Evolutionary conservation across 495 filamentous ascomycete species (phyloP).

Genomic region (Neurospora sp.): DNA sequence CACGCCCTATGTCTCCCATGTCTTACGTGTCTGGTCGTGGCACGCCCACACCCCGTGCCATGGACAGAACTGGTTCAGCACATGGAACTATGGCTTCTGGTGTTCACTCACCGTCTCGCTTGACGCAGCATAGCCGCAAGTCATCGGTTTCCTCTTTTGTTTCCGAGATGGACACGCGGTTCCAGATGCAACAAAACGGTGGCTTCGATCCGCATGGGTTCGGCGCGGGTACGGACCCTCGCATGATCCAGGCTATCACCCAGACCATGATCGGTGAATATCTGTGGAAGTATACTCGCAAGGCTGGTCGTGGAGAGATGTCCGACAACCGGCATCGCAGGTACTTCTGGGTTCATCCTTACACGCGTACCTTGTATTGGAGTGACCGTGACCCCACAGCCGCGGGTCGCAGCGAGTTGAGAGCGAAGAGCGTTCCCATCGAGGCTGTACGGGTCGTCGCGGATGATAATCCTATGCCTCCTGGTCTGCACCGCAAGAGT

Average conservation of each 20-base stretch:
- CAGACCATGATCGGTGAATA: slow-evolving; percentile 99
- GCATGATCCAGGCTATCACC: slow-evolving; percentile 98
- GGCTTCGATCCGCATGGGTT: slow-evolving; percentile 49
- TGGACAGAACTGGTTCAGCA: slow-evolving; percentile 17
- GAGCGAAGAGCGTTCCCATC: slow-evolving; percentile 90
- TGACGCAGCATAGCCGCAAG: slow-evolving; percentile 42
- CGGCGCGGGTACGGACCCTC: slow-evolving; percentile 67
- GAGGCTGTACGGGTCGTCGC: slow-evolving; percentile 88
- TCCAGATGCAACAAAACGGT: slow-evolving; percentile 59
- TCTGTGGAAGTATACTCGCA: slow-evolving; percentile 97
- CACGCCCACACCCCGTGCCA: slow-evolving; percentile 32
- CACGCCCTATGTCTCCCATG: slow-evolving; percentile 27
- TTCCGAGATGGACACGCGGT: slow-evolving; percentile 83
- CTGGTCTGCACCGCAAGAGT: slow-evolving; percentile 87
- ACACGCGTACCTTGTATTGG: slow-evolving; percentile 96
- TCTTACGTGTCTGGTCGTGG: slow-evolving; percentile 21
- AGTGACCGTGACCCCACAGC: slow-evolving; percentile 78
- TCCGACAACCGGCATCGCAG: slow-evolving; percentile 82
- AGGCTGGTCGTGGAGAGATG: slow-evolving; percentile 72
- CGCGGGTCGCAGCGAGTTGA: slow-evolving; percentile 65
- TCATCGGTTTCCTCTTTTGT: slow-evolving; percentile 92
- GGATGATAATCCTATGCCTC: slow-evolving; percentile 92
- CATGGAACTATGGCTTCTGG: slow-evolving; percentile 23
- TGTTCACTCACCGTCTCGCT: slow-evolving; percentile 28
- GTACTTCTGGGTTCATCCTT: slow-evolving; percentile 99